Evolutionary conservation across 2,329 filamentous ascomycete species (phyloP), one percentile per base, ranked within the genome.

Genomic region (Fusarium nodosum): DNA sequence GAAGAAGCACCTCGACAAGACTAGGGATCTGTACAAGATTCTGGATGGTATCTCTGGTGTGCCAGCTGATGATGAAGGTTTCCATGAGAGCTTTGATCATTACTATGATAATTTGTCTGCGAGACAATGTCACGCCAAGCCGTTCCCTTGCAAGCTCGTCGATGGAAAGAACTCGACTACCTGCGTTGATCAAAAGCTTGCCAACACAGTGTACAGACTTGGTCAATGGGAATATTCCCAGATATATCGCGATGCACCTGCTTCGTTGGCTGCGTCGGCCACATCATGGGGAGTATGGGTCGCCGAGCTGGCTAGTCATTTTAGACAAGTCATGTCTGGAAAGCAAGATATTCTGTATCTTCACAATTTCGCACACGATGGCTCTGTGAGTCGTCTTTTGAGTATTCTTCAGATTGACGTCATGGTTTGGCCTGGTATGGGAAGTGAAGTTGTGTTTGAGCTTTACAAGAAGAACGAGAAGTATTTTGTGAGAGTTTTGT

Each of bases 361-460:
- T 44, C 93, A 96, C 75, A 94, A 95, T 68, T 85, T 96, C 38
- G 93, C 92, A 4, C 93, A 97, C 73, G 93, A 96, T 72, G 93
- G 93, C 0, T 90, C 87, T 3, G 74, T 94, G 5, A 88, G 90
- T 18, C 81, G 88, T 4, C 72, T 94, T 8, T 80, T 95, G 24
- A 87, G 87, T 5, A 85, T 93, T 16, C 76, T 94, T 71, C 92
- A 94, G 79, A 63, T 68, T 1, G 89, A 93, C 20, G 78, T 83
- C 51, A 94, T 94, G 92, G 89, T 93, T 1, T 94, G 92, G 92
- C 92, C 92, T 0, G 92, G 92, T 0, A 93, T 94, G 91, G 92
- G 92, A 0, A 84, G 87, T 7, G 92, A 94, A 78, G 83, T 94
- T 0, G 86, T 93, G 0, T 93, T 94, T 75, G 92, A 94, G 80